These are phyloP conservation scores for Ramaria rubella DNA, from an alignment of 768 basidiomycete species.

Conservation along the genomic window DNA sequence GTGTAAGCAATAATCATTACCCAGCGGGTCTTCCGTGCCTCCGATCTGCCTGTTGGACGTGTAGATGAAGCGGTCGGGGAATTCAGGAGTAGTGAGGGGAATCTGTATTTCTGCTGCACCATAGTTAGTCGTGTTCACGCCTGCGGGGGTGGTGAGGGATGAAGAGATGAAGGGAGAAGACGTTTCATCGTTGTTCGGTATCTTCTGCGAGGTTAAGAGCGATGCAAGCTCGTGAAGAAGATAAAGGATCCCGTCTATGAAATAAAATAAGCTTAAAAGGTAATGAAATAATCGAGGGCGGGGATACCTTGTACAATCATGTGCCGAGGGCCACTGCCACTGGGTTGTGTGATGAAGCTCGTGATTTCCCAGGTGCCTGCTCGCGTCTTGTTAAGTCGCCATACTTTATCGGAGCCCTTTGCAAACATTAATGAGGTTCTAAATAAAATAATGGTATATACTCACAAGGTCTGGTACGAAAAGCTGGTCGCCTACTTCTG, in stretches of 20 bases:
- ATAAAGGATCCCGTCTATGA: slow-evolving; percentile 43
- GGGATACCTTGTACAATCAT: slow-evolving; percentile 30
- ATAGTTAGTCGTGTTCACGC: slow-evolving; percentile 29
- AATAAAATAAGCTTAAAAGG: not conserved
- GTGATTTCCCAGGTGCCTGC: slow-evolving; percentile 47
- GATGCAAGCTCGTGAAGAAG: slow-evolving; percentile 50
- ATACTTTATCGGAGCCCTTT: slow-evolving; percentile 63
- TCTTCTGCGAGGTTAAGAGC: slow-evolving; percentile 50
- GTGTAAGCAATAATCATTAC: slow-evolving; percentile 15
- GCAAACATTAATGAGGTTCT: not conserved
- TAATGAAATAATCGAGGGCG: not conserved
- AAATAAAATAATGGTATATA: not conserved
- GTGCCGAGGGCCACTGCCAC: slow-evolving; percentile 61
- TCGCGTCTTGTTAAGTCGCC: slow-evolving; percentile 46
- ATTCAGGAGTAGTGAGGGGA: slow-evolving; percentile 38
- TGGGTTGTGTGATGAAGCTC: slow-evolving; percentile 53
- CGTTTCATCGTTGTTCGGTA: slow-evolving; percentile 45
- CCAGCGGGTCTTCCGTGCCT: slow-evolving; percentile 38
- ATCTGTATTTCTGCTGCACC: slow-evolving; percentile 60
- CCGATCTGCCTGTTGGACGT: slow-evolving; percentile 61
- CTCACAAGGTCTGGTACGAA: slow-evolving; percentile 61
- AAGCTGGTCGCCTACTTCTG: slow-evolving; percentile 49
- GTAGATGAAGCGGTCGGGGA: slow-evolving; percentile 53
- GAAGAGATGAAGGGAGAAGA: slow-evolving; percentile 47
- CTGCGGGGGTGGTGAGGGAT: slow-evolving; percentile 28